Conservation (phyloP, 164 flowering plant species). For the Annona cherimola region DNA sequence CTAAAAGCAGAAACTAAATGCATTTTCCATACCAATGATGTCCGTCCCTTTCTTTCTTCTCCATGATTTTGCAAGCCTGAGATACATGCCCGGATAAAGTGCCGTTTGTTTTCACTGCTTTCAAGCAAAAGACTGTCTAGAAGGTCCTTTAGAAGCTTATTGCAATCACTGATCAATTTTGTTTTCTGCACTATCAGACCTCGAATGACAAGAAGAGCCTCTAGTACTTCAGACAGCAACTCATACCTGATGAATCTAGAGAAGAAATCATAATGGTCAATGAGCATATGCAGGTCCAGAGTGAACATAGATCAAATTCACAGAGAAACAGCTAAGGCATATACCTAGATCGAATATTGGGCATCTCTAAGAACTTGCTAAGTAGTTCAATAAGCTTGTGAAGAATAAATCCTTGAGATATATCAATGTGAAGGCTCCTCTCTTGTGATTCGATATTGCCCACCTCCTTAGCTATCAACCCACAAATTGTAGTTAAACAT, state of each 20-base stretch:
- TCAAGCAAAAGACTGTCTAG: conserved; percentile 90
- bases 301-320: neutral
- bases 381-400: conserved; percentile 96
- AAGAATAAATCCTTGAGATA: conserved; percentile 97
- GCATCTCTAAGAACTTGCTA: conserved; percentile 88
- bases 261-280: conserved; percentile 15
- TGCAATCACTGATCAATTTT: conserved; percentile 92
- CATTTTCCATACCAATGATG: conserved; percentile 60
- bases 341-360: conserved; percentile 86
- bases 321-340: neutral
- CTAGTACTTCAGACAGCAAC: conserved; percentile 78
- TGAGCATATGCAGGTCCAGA: neutral
- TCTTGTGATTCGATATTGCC: conserved; percentile 74
- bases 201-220: conserved; percentile 89
- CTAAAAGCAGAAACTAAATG: conserved; percentile 2
- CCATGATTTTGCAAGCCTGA: conserved; percentile 80
- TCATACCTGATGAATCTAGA: conserved; percentile 85
- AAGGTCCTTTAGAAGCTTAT: conserved; percentile 84
- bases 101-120: conserved; percentile 88
- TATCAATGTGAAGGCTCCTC: conserved; percentile 90
- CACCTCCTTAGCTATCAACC: conserved; percentile 80
- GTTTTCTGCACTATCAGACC: conserved; percentile 97
- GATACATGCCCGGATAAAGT: conserved; percentile 88
- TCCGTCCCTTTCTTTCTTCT: conserved; percentile 74
- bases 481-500: conserved; percentile 63